Base-by-base conservation (phyloP, 176 grass and related monocot species). In the Panicum miliaceum region DNA sequence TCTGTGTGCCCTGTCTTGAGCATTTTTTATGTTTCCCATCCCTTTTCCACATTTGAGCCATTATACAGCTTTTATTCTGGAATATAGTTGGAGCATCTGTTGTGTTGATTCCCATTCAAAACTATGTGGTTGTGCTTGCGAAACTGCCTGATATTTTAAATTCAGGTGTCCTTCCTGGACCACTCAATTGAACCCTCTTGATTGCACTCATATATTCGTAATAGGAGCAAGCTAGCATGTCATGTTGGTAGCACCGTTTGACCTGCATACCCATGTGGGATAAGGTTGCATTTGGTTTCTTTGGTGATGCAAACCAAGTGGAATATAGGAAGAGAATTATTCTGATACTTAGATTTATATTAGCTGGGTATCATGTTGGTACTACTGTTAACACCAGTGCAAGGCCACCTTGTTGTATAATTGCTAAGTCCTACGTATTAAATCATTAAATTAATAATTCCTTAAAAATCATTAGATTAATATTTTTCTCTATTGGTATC, bases 241-340 rank as follows among this genome's bases (percentile, higher is more conserved):
- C 73, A 71, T 82, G 32, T 82, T 29, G 34, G 15, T 35, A 36
- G 25, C 13, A 68, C 64, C 11, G 45, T 43, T 79, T 88, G 18
- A 72, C 73, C 50, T 73, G 12, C 52, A 42, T 63, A 23, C 78
- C 25, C 61, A 23, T 46, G 32, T 76, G 81, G 61, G 25, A 48
- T 66, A 35, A 80, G 64, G 12, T 64, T 79, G 22, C 15, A 51
- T 83, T 79, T 87, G 42, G 20, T 79, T 70, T 76, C 54, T 25
- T 72, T 75, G 9, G 42, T 69, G 64, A 34, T 23, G 52, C 19
- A 51, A 70, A 59, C 48, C 63, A 72, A 40, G 48, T 46, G 58
- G 65, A 60, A 60, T 26, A 26, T 9, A 26, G 3, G 57, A 74
- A 41, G 68, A 19, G 32, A 36, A 67, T 5, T 2, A 8, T 10